Percentiles rank a stretch among this genome's conserved stretches.
Evolutionary conservation across 179 eudicot genomes (phyloP).

Genomic region (Silene vulgaris): DNA sequence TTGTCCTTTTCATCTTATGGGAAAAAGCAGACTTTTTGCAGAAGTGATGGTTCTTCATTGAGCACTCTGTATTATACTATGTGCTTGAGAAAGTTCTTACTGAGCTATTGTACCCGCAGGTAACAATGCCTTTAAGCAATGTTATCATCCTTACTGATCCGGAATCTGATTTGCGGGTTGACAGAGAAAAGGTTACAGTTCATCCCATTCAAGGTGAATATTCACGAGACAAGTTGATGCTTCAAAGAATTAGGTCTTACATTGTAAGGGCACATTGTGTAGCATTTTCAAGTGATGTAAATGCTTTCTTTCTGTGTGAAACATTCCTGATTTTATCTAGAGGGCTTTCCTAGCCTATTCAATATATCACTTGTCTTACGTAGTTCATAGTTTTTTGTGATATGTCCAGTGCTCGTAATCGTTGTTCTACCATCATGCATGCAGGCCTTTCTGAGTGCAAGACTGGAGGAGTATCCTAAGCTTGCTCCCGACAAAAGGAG

Average conservation of each 20-base stretch:
- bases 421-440: conserved; percentile 15
- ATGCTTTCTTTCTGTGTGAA: conserved; percentile 3
- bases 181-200: conserved; percentile 48
- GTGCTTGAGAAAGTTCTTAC: conserved; percentile 12
- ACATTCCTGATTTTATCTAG: neutral
- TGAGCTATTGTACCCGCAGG: conserved; percentile 38
- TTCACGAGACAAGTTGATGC: conserved; percentile 96
- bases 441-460: conserved; percentile 69
- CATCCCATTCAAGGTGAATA: conserved; percentile 89
- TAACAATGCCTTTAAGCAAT: conserved; percentile 66
- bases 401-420: neutral
- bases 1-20: neutral
- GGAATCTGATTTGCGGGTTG: conserved; percentile 54
- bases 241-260: conserved; percentile 99
- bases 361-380: neutral
- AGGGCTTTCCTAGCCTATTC: neutral
- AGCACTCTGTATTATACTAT: neutral
- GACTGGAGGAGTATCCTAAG: conserved; percentile 42
- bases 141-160: conserved; percentile 79
- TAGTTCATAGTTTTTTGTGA: neutral
- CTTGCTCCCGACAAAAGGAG: conserved; percentile 31
- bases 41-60: neutral
- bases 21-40: neutral
- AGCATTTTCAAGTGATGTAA: conserved; percentile 20
- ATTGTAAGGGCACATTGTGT: conserved; percentile 65